A percentile compares a stretch with the other conserved stretches of the same genome.
Evolutionary conservation across 2,329 filamentous ascomycete species (phyloP).

Genomic region (Aspergillus clavatus): DNA sequence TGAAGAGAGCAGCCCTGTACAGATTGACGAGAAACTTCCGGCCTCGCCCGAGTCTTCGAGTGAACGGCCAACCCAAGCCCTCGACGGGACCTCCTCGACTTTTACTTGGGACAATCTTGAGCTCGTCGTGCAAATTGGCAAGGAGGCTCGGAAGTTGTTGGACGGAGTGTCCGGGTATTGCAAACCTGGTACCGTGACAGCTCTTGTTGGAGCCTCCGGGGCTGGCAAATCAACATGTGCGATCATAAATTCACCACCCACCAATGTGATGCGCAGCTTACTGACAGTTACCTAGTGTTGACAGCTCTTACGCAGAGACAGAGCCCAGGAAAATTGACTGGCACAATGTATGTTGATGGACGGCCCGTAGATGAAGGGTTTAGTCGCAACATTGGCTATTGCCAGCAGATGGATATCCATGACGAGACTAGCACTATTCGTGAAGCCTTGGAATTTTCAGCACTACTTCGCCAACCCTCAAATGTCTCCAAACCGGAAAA

Average conservation of each 20-base stretch:
- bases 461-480: conserved; percentile 53
- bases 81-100: conserved; percentile 53
- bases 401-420: conserved; percentile 64
- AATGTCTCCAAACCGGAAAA: conserved; percentile 52
- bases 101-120: conserved; percentile 64
- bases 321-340: conserved; percentile 54
- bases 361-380: conserved; percentile 54
- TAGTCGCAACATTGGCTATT: conserved; percentile 63
- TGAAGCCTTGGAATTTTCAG: conserved; percentile 62
- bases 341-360: conserved; percentile 62
- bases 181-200: conserved; percentile 70
- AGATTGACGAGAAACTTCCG: conserved; percentile 15
- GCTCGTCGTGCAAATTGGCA: conserved; percentile 62
- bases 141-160: conserved; percentile 53
- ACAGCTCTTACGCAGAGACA: conserved; percentile 68
- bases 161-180: conserved; percentile 67
- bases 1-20: conserved; percentile 27
- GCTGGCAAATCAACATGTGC: conserved; percentile 58
- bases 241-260: conserved; percentile 1
- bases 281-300: conserved; percentile 50
- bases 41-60: conserved; percentile 14
- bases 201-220: conserved; percentile 69
- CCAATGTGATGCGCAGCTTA: not conserved
- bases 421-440: conserved; percentile 60
- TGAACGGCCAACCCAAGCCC: conserved; percentile 22